A percentile compares a stretch with the other conserved stretches of the same genome.
phyloP scores from a whole-genome alignment of 2,329 filamentous ascomycete genomes.

The Samsoniella hepiali region DNA sequence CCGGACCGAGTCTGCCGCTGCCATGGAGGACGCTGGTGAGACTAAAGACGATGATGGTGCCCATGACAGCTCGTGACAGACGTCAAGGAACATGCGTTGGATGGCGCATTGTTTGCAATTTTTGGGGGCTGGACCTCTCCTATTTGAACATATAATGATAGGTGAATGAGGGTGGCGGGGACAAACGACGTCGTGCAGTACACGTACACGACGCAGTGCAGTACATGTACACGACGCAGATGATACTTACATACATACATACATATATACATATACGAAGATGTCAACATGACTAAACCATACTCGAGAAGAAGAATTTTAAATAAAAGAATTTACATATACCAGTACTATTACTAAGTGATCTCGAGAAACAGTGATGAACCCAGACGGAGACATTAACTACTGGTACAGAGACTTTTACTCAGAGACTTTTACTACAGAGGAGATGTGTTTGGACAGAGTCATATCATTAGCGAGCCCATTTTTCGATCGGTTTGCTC shows the following conservation, averaged over 20 bases:
- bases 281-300: not conserved
- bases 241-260: not conserved
- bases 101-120: not conserved
- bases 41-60: not conserved
- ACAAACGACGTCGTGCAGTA: not conserved
- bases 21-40: not conserved
- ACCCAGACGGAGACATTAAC: too few relatives aligned
- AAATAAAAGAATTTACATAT: not conserved
- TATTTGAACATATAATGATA: not conserved
- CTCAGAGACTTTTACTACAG: too few relatives aligned
- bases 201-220: not conserved
- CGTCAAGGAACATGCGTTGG: not conserved
- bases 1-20: slow-evolving; percentile 58
- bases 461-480: not conserved
- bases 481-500: not conserved
- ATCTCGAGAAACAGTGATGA: too few relatives aligned
- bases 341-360: not conserved
- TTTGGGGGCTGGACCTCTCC: not conserved
- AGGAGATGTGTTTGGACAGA: not conserved
- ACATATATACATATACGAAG: not conserved
- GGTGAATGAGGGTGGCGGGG: not conserved
- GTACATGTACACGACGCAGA: slow-evolving; percentile 1
- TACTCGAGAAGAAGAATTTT: not conserved
- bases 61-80: not conserved
- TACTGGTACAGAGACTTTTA: too few relatives aligned